These are phyloP conservation scores for Globisporangium nunn DNA, from an alignment of 352 stramenopile genomes.

Conservation along the genomic window DNA sequence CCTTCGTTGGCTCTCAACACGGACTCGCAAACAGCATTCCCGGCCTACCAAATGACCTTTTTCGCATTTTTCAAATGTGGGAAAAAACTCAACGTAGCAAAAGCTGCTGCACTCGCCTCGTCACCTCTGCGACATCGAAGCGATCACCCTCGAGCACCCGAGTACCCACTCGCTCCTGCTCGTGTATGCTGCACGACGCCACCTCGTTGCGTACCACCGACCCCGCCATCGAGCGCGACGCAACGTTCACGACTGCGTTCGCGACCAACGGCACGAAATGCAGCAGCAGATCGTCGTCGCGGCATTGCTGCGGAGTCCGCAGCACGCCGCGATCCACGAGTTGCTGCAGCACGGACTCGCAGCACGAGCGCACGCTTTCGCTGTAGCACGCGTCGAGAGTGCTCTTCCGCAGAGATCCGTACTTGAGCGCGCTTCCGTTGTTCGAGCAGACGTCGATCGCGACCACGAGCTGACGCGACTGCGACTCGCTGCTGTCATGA, in stretches of 20 bases:
- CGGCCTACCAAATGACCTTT: too few relatives aligned
- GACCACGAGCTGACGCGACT: conserved; percentile 24
- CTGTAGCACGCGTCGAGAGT: conserved; percentile 41
- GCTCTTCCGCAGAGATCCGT: conserved; percentile 46
- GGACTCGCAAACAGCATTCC: too few relatives aligned
- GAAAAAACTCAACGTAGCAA: neutral
- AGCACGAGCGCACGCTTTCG: conserved; percentile 27
- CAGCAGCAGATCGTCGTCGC: conserved; percentile 40
- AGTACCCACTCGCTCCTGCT: neutral
- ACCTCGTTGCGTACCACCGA: neutral
- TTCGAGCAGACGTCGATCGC: conserved; percentile 45
- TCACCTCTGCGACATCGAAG: conserved; percentile 14
- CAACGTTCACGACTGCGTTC: conserved; percentile 36
- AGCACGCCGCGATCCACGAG: conserved; percentile 34
- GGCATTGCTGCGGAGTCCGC: conserved; percentile 40
- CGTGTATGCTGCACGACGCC: neutral
- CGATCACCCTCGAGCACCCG: conserved; percentile 5
- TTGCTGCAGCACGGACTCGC: conserved; percentile 35
- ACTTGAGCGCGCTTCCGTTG: conserved; percentile 25
- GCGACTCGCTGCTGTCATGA: conserved; percentile 3
- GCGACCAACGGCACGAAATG: conserved; percentile 51
- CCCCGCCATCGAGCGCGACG: conserved; percentile 5
- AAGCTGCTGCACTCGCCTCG: conserved; percentile 7
- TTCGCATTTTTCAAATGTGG: neutral
- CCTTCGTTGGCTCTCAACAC: too few relatives aligned